Evolutionary conservation across 805 yeast genomes (phyloP), one percentile per base, ranked within the genome.

Genomic region (Kodamaea kakaduensis): DNA sequence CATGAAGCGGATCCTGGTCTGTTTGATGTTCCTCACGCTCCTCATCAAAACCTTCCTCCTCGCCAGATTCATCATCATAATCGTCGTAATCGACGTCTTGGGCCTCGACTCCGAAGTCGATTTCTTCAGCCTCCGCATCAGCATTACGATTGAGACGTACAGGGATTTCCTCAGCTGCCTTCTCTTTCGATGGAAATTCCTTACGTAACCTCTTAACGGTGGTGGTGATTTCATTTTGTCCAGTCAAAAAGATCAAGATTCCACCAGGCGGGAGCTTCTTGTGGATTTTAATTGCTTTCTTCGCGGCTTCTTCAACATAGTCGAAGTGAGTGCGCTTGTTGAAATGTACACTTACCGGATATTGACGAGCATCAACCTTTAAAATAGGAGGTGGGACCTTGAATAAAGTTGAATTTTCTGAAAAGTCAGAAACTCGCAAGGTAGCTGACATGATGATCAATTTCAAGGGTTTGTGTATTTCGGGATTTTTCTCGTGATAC

Each of bases 361-460:
- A 88, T 54, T 90, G 97, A 57, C 99, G 77, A 0, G 97, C 95
- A 34, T 84, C 90, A 9, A 93, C 88, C 46, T 82, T 82, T 23
- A 94, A 61, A 22, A 94, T 76, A 2, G 98, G 98, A 1, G 98
- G 98, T 0, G 84, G 79, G 0, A 52, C 48, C 12, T 69, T 58
- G 51, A 94, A 93, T 20, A 94, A 64, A 2, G 70, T 60, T 10
- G 59, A 54, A 56, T 93, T 93, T 50, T 88, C 95, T 34, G 96
- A 78, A 53, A 93, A 93, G 57, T 93, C 99, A 10, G 90, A 64
- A 1, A 93, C 97, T 49, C 97, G 71, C 40, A 93, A 70, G 0
- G 99, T 93, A 12, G 99, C 99, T 28, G 97, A 89, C 99, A 93
- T 93, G 48, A 93, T 81, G 17, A 93, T 75, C 40, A 93, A 61